A percentile compares a stretch with the other conserved stretches of the same genome.
Conservation (phyloP, 2,329 filamentous ascomycete species). For the Celoporthe dispersa region DNA sequence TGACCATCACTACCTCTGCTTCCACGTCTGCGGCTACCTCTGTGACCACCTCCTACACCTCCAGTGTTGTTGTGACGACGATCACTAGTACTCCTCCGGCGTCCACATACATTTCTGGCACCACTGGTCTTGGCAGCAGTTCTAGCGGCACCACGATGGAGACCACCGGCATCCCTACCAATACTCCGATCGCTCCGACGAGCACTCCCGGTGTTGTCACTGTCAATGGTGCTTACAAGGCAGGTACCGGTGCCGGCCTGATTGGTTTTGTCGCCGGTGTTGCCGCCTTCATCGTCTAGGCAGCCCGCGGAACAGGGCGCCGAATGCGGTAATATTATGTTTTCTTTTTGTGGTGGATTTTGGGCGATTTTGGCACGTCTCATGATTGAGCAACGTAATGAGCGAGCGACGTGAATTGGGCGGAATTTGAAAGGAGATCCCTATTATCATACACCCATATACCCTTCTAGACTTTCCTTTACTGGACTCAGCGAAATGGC, state of each 20-base stretch:
- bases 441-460: conserved; percentile 27
- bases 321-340: neutral
- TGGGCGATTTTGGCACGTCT: conserved; percentile 30
- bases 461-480: conserved; percentile 32
- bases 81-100: conserved; percentile 31
- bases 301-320: neutral
- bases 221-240: conserved; percentile 44
- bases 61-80: conserved; percentile 26
- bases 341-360: conserved; percentile 19
- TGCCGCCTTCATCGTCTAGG: conserved; percentile 44
- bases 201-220: conserved; percentile 36
- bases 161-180: conserved; percentile 32
- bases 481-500: conserved; percentile 22
- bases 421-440: conserved; percentile 6
- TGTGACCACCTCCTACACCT: conserved; percentile 15
- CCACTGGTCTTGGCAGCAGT: conserved; percentile 27
- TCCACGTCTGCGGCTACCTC: conserved; percentile 26
- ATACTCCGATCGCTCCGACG: conserved; percentile 37
- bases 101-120: conserved; percentile 30
- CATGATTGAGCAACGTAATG: conserved; percentile 29
- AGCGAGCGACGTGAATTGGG: conserved; percentile 16
- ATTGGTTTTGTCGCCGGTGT: conserved; percentile 44
- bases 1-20: conserved; percentile 23
- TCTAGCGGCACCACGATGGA: neutral
- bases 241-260: conserved; percentile 42